Evolutionary conservation across 768 basidiomycete genomes (phyloP).

Genomic region (Lentinula aciculospora): DNA sequence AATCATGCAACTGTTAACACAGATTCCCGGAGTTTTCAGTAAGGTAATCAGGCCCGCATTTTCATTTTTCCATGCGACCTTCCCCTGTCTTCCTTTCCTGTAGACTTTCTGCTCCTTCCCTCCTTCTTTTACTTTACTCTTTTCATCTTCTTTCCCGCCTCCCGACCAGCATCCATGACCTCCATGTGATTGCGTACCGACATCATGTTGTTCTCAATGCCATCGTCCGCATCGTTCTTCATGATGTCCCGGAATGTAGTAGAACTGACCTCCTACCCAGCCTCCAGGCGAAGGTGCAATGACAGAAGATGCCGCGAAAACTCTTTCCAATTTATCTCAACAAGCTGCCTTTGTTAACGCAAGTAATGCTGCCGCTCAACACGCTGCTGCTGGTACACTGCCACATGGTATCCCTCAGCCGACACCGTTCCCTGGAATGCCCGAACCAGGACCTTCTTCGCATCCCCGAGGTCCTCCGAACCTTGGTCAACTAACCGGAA

Average conservation of each 20-base stretch:
- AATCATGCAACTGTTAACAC: slow-evolving; percentile 54
- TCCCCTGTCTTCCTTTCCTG: slow-evolving; percentile 7
- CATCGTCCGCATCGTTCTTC: slow-evolving; percentile 16
- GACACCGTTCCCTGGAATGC: slow-evolving; percentile 38
- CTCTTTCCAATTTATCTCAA: slow-evolving; percentile 49
- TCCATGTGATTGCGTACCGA: slow-evolving; percentile 12
- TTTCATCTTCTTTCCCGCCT: slow-evolving; percentile 5
- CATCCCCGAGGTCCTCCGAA: slow-evolving; percentile 66
- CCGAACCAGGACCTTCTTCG: slow-evolving; percentile 68
- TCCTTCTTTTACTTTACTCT: not conserved
- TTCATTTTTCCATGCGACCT: slow-evolving; percentile 1
- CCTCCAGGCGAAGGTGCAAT: slow-evolving; percentile 40
- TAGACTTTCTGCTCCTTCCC: not conserved
- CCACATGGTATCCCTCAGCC: slow-evolving; percentile 17
- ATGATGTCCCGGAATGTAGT: not conserved
- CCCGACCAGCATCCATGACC: not conserved
- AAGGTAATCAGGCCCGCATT: slow-evolving; percentile 41
- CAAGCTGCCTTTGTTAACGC: slow-evolving; percentile 23
- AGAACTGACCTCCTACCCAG: slow-evolving; percentile 22
- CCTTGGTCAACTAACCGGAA: slow-evolving; percentile 44
- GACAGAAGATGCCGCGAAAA: slow-evolving; percentile 60
- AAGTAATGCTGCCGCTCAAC: slow-evolving; percentile 8
- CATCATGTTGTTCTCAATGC: slow-evolving; percentile 8
- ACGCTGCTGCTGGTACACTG: slow-evolving; percentile 21
- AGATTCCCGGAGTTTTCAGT: slow-evolving; percentile 45